Conservation (phyloP, 148 eudicot genomes). For the Diospyros kaki region DNA sequence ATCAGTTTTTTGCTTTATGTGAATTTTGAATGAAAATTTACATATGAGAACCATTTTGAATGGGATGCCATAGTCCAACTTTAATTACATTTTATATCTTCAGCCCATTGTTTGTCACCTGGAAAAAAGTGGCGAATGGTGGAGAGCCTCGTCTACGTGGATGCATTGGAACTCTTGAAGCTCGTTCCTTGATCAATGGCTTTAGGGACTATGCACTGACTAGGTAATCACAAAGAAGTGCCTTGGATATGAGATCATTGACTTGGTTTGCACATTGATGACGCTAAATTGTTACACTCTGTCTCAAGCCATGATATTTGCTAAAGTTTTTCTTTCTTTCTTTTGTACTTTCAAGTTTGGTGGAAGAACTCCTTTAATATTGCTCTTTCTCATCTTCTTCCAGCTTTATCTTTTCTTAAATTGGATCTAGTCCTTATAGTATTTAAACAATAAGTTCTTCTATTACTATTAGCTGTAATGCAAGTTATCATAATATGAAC, state of each 20-base stretch:
- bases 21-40: not conserved
- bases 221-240: conserved; percentile 36
- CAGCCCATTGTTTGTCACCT: conserved; percentile 92
- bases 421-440: not conserved
- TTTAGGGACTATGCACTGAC: conserved; percentile 76
- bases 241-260: not conserved
- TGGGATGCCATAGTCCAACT: not conserved
- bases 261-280: not conserved
- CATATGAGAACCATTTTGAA: not conserved
- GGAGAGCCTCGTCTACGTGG: conserved; percentile 87
- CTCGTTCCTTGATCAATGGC: conserved; percentile 61
- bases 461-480: not conserved
- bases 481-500: not conserved
- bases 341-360: not conserved
- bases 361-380: not conserved
- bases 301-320: not conserved
- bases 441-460: not conserved
- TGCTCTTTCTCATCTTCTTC: not conserved
- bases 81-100: conserved; percentile 16
- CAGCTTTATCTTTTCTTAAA: not conserved
- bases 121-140: conserved; percentile 84
- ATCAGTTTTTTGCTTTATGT: not conserved
- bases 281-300: not conserved
- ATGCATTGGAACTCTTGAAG: conserved; percentile 82
- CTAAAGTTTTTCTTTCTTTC: not conserved